These are phyloP conservation scores for Penicillium sp. DNA, from an alignment of 2,329 filamentous ascomycete genomes.

Conservation along the genomic window DNA sequence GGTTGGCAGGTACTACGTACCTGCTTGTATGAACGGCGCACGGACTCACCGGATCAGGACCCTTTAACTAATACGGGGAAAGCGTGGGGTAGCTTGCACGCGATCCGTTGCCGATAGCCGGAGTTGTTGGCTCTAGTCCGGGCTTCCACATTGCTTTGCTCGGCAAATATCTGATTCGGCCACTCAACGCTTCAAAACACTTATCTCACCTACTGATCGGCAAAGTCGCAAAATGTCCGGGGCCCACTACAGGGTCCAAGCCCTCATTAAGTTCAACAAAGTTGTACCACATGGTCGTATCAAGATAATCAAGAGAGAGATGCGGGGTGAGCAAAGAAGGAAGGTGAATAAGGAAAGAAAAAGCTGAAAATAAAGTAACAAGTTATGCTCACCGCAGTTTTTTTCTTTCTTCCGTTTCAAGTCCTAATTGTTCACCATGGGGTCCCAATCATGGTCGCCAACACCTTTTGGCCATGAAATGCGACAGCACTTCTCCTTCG, in stretches of 20 bases:
- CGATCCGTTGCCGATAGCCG: neutral
- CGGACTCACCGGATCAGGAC: neutral
- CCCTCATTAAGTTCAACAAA: neutral
- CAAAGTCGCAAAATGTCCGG: conserved; percentile 3
- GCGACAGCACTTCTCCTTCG: conserved; percentile 64
- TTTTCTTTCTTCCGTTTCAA: neutral
- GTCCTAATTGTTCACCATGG: neutral
- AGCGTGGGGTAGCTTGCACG: neutral
- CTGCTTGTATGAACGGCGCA: neutral
- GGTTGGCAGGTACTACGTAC: neutral
- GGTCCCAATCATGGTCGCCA: neutral
- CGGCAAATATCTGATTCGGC: neutral
- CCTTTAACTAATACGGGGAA: neutral
- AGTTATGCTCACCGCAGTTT: neutral
- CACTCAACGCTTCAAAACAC: neutral
- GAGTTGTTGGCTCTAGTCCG: neutral
- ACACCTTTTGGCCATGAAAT: conserved; percentile 50
- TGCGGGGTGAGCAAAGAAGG: neutral
- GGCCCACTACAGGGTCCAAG: conserved; percentile 5
- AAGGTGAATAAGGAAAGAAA: neutral
- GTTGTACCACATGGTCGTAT: conserved; percentile 15
- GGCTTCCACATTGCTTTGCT: neutral
- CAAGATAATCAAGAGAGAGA: neutral
- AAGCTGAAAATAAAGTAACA: neutral
- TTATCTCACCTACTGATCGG: neutral